phyloP scores from a whole-genome alignment of 371 early-diverging fungal species.

The Fennellomyces sp. region DNA sequence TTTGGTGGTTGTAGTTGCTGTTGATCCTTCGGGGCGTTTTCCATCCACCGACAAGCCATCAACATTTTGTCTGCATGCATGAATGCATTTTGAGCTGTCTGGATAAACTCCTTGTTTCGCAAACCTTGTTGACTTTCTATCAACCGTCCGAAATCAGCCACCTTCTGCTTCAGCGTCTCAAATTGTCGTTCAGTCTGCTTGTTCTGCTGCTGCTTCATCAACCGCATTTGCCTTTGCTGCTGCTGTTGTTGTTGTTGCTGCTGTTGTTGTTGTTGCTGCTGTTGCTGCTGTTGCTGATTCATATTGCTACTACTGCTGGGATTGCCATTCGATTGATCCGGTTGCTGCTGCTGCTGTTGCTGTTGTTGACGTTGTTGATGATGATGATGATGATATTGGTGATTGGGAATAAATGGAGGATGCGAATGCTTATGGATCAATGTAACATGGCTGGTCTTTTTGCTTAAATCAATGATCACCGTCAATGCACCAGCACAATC shows the following conservation, averaged over 20 bases:
- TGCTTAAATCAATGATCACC: conserved; percentile 46
- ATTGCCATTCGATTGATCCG: background rate
- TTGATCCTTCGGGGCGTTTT: conserved; percentile 5
- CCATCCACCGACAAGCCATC: conserved; percentile 32
- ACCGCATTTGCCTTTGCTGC: conserved; percentile 7
- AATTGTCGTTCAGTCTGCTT: conserved; percentile 36
- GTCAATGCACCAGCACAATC: conserved; percentile 52
- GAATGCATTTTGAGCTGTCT: conserved; percentile 39
- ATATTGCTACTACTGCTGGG: background rate
- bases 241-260: background rate
- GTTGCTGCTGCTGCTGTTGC: conserved; percentile 5
- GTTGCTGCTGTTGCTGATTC: background rate
- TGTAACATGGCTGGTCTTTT: conserved; percentile 44
- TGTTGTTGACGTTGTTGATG: conserved; percentile 6
- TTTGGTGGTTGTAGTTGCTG: conserved; percentile 18
- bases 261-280: background rate
- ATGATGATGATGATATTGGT: conserved; percentile 24
- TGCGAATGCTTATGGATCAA: conserved; percentile 46
- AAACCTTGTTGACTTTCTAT: conserved; percentile 38
- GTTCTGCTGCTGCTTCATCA: conserved; percentile 24
- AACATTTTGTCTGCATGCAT: conserved; percentile 41
- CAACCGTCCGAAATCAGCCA: conserved; percentile 34
- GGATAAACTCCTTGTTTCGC: conserved; percentile 37
- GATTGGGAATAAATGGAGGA: conserved; percentile 49
- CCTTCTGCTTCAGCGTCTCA: conserved; percentile 32